Base-by-base conservation (phyloP, 2,329 filamentous ascomycete genomes). In the Dissoconium aciculare region DNA sequence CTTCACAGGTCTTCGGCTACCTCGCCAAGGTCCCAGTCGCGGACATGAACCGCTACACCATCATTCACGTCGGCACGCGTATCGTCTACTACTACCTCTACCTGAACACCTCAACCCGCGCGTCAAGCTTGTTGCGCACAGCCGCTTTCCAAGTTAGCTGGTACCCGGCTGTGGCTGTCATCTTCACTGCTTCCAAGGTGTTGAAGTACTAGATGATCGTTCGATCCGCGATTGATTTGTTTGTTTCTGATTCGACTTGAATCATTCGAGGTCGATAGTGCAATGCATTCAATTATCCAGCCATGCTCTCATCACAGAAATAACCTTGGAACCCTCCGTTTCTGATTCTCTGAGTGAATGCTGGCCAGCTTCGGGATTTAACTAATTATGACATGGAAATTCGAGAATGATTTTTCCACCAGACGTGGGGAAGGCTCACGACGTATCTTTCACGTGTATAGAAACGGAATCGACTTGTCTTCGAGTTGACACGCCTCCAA, bases 71-170 rank as follows among this genome's bases (percentile, higher is more conserved):
- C 5, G 17, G 14, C n/a, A 30, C 17, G 3, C 28, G 28, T 17
- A 4, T 30, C 3, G 14, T 30, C 3, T 30, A 17, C 28, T 17
- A 17, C 14, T 30, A 30, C n/a, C 28, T 30, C 14, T 30, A 30
- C 17, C 3, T 30, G n/a, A 4, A n/a, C 14, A 30, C 28, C 28
- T 17, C 11, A 11, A 13, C 13, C 14, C 28, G 28, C 28, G 11
- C 17, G 17, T 11, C 11, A n/a, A 30, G 28, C 28, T 30, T 17
- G n/a, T 10, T 19, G 15, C 28, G 28, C 14, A 30, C 28, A n/a
- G 14, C 14, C 5, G 28, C 21, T 4, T 30, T 30, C 17, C 13
- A 30, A n/a, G 4, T 17, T 15, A 19, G 17, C 17, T 3, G 4
- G 14, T 17, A 17, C 11, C 28, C 13, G 5, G 16, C 14, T 30